Evolutionary conservation across 2,329 filamentous ascomycete species (phyloP).

Genomic region (Tolypocladium tundrense): DNA sequence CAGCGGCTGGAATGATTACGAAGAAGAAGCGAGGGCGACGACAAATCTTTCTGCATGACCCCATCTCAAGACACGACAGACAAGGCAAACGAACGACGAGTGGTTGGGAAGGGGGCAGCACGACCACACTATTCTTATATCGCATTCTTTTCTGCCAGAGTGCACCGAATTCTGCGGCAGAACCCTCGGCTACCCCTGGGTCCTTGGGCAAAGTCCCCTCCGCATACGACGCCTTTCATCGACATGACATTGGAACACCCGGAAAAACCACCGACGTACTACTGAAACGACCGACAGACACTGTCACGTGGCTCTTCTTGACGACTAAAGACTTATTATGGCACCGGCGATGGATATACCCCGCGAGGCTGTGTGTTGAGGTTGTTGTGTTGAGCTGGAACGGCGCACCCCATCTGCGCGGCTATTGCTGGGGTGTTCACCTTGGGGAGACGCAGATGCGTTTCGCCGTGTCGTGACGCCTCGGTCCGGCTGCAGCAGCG

Average conservation of each 20-base stretch:
- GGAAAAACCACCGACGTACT: slow-evolving; percentile 18
- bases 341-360: slow-evolving; percentile 33
- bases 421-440: not conserved
- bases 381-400: slow-evolving; percentile 22
- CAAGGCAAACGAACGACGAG: not conserved
- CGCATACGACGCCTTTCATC: slow-evolving; percentile 17
- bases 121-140: not conserved
- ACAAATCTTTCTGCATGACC: not conserved
- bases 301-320: slow-evolving; percentile 25
- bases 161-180: slow-evolving; percentile 13
- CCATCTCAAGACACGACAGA: not conserved
- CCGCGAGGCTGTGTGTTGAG: slow-evolving; percentile 25
- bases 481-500: not conserved
- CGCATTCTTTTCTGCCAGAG: slow-evolving; percentile 4
- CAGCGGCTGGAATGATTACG: slow-evolving; percentile 1
- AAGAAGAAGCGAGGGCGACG: not conserved
- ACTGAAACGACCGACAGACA: slow-evolving; percentile 22
- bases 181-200: slow-evolving; percentile 11
- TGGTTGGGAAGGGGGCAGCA: not conserved
- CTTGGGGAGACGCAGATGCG: not conserved
- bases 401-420: slow-evolving; percentile 9
- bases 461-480: not conserved
- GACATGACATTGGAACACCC: slow-evolving; percentile 21
- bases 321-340: slow-evolving; percentile 23
- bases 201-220: slow-evolving; percentile 3